These are phyloP conservation scores for Arachnopeziza araneosa DNA, from an alignment of 2,329 filamentous ascomycete species.

Conservation along the genomic window DNA sequence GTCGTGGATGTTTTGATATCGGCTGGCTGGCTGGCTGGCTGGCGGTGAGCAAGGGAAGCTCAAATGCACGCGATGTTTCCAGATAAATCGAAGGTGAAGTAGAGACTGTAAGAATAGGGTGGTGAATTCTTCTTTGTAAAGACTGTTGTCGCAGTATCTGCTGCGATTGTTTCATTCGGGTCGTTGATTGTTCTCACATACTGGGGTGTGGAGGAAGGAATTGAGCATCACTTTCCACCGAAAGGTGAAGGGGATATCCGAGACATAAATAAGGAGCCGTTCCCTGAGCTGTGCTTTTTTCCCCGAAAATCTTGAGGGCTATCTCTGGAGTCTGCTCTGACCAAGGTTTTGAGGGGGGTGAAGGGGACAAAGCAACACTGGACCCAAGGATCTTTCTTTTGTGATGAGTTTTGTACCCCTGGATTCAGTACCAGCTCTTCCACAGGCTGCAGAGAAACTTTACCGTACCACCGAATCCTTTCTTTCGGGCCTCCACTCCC, in stretches of 20 bases:
- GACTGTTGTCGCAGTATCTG: background rate
- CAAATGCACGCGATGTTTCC: background rate
- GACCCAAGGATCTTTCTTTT: background rate
- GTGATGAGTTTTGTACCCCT: background rate
- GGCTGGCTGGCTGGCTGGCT: too few relatives aligned
- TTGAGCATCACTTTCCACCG: background rate
- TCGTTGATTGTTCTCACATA: background rate
- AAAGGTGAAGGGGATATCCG: background rate
- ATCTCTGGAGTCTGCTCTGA: background rate
- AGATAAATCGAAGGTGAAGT: background rate
- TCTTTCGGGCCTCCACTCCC: background rate
- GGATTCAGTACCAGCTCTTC: background rate
- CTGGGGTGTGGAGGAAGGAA: background rate
- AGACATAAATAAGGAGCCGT: background rate
- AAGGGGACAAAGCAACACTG: background rate
- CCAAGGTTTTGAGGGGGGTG: background rate
- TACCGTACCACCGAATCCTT: background rate
- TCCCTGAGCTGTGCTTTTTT: background rate
- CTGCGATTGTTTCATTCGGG: background rate
- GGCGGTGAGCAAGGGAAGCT: background rate
- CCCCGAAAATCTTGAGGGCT: background rate
- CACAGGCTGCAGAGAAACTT: background rate
- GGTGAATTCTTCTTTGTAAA: background rate
- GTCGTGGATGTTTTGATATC: background rate
- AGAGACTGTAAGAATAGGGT: background rate